Evolutionary conservation across 2,329 filamentous ascomycete species (phyloP), one percentile per base, ranked within the genome.

Genomic region (Cyanodermella asteris): DNA sequence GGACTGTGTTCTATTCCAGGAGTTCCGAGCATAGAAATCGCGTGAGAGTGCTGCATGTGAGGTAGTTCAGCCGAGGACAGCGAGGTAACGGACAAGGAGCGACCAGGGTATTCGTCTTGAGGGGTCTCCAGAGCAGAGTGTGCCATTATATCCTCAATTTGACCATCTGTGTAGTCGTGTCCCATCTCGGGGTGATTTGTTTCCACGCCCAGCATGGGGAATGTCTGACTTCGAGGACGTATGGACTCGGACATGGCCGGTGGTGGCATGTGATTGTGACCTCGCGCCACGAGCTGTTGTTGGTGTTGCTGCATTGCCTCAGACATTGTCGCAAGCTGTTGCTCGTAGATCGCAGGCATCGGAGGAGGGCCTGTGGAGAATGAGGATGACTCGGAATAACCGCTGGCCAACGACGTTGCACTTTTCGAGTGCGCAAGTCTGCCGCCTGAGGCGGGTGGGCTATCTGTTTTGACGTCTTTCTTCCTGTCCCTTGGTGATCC

Each of bases 161-260:
- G n/a, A n/a, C n/a, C n/a, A n/a, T n/a, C n/a, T n/a, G n/a, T n/a
- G n/a, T n/a, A n/a, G n/a, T n/a, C n/a, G n/a, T n/a, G n/a, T n/a
- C n/a, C n/a, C n/a, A n/a, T n/a, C n/a, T n/a, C n/a, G n/a, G n/a
- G n/a, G n/a, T n/a, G n/a, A n/a, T n/a, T n/a, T n/a, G n/a, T n/a
- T 27, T 13, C 71, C 22, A 73, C 55, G 23, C 67, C 68, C 20
- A 78, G 53, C 22, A 72, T 68, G 1, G 81, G 78, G 34, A 91
- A 81, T 0, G 80, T 91, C 46, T 90, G 80, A 44, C 77, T 87
- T 40, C 80, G 63, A n/a, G 76, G 77, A 28, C 78, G 63, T 26
- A 55, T 51, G 28, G 49, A 41, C 8, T 50, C 21, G 48, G 45
- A 19, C 50, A 53, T 27, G 53, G 51, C 18, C 55, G 51, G 30